A percentile compares a stretch with the other conserved stretches of the same genome.
These are phyloP conservation scores for Pleurotus citrinopileatus DNA, from an alignment of 768 basidiomycete genomes.

Conservation along the genomic window DNA sequence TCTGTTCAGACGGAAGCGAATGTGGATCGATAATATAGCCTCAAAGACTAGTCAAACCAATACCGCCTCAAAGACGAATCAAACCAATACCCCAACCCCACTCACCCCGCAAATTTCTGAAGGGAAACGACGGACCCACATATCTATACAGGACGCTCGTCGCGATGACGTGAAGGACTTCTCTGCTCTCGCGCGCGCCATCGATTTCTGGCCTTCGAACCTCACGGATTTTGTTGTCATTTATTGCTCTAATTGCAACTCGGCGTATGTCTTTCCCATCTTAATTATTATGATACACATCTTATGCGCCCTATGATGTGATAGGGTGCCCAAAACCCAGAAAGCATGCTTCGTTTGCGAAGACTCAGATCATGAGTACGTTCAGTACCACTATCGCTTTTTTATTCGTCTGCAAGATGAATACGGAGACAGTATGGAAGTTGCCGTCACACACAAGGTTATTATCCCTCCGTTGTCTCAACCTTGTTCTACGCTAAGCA, in stretches of 20 bases:
- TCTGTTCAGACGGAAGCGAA: constrained; percentile 23
- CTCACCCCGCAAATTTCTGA: not conserved
- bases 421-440: constrained; percentile 33
- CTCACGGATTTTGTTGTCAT: constrained; percentile 45
- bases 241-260: constrained; percentile 51
- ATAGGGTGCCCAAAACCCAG: constrained; percentile 41
- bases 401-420: constrained; percentile 53
- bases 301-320: not conserved
- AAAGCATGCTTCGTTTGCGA: constrained; percentile 50
- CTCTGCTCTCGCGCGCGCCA: constrained; percentile 43
- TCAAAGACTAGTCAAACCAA: constrained; percentile 2
- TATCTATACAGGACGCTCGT: constrained; percentile 32
- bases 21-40: constrained; percentile 16
- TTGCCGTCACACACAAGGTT: constrained; percentile 45
- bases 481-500: not conserved
- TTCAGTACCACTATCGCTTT: constrained; percentile 45
- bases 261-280: constrained; percentile 34
- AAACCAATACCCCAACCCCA: not conserved
- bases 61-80: too few species aligned
- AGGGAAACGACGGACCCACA: constrained; percentile 14
- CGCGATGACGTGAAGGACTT: constrained; percentile 35
- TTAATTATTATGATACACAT: not conserved
- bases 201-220: constrained; percentile 55
- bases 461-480: constrained; percentile 18
- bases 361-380: constrained; percentile 50